Conservation (phyloP, 345 rosid species). For the Pistacia atlantica region DNA sequence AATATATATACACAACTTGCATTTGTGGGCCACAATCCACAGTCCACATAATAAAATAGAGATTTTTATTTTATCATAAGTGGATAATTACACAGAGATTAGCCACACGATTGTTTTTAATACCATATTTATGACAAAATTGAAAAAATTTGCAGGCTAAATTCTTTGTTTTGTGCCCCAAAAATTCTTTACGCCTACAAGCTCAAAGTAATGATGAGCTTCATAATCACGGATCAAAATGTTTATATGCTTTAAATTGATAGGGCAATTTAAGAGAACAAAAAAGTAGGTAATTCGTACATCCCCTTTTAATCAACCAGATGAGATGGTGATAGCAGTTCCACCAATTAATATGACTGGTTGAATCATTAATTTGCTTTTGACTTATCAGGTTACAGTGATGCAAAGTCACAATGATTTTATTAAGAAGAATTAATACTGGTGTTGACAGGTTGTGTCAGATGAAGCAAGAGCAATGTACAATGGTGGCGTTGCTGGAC, state of each 20-base stretch:
- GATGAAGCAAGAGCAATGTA: constrained; percentile 79
- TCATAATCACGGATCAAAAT: not conserved
- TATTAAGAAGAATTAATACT: not conserved
- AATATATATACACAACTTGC: constrained; percentile 1
- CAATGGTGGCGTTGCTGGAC: constrained; percentile 67
- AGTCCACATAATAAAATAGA: not conserved
- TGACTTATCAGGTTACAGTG: not conserved
- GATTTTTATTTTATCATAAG: no score
- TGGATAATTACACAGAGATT: not conserved
- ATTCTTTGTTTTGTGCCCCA: not conserved
- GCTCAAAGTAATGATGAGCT: not conserved
- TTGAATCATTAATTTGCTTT: not conserved
- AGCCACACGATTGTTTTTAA: not conserved
- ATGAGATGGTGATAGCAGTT: no score
- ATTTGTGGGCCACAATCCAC: constrained; percentile 7
- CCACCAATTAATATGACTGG: not conserved
- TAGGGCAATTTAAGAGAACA: no score
- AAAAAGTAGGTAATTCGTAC: no score
- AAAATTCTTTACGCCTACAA: not conserved
- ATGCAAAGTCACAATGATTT: no score
- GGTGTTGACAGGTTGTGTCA: constrained; percentile 59
- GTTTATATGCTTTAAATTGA: no score
- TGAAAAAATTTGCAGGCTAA: not conserved
- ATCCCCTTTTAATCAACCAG: no score
- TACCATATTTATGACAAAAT: not conserved